Evolutionary conservation across 495 filamentous ascomycete species (phyloP).

Genomic region (Aspergillus egyptiacus): DNA sequence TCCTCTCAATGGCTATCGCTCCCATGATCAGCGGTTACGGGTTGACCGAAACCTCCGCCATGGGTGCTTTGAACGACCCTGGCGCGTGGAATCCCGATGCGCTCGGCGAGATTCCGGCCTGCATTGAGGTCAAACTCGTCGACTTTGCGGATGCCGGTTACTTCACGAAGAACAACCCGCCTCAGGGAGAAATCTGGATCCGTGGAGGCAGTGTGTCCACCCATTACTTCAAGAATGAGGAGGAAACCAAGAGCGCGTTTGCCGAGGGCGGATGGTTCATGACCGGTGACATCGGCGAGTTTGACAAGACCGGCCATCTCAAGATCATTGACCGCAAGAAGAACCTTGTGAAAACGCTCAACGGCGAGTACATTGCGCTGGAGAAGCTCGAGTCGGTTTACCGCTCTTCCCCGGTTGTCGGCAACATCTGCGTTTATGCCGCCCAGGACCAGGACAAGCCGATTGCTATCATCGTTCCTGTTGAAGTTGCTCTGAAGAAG

Average conservation of each 20-base stretch:
- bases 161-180: constrained; percentile 74
- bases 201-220: constrained; percentile 68
- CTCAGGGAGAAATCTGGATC: constrained; percentile 95
- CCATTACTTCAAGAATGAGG: constrained; percentile 74
- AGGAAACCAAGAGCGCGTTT: constrained; percentile 72
- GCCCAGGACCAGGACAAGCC: constrained; percentile 75
- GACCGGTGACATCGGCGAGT: constrained; percentile 94
- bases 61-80: constrained; percentile 89
- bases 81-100: constrained; percentile 79
- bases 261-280: constrained; percentile 88
- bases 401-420: constrained; percentile 75
- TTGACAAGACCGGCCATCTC: constrained; percentile 72
- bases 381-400: constrained; percentile 98
- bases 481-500: constrained; percentile 79
- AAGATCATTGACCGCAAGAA: constrained; percentile 96
- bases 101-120: constrained; percentile 76
- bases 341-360: constrained; percentile 92
- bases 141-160: constrained; percentile 95
- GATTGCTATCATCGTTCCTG: constrained; percentile 88
- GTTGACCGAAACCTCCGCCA: constrained; percentile 89
- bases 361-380: constrained; percentile 96
- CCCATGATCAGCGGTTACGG: constrained; percentile 95
- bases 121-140: constrained; percentile 86
- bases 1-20: constrained; percentile 81
- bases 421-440: constrained; percentile 94